Conservation (phyloP, 305 asterid genomes). For the Solanum hybrid region DNA sequence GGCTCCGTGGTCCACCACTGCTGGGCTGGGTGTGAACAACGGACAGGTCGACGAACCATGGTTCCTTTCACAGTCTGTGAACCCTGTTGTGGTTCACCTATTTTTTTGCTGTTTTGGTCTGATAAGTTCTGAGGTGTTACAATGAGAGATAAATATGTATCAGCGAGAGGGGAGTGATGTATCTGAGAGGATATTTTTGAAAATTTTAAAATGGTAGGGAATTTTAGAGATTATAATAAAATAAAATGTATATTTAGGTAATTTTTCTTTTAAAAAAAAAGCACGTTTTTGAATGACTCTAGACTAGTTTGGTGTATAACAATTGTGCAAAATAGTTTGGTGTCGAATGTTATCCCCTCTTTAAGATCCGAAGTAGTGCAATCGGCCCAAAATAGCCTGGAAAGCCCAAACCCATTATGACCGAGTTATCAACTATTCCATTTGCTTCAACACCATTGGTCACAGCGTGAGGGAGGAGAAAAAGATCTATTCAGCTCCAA, state of each 20-base stretch:
- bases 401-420: neutral
- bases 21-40: too few relatives aligned
- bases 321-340: neutral
- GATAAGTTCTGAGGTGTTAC: too few relatives aligned
- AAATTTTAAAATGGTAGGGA: neutral
- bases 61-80: too few relatives aligned
- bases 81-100: too few relatives aligned
- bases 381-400: neutral
- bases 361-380: neutral
- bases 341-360: neutral
- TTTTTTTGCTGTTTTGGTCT: too few relatives aligned
- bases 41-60: too few relatives aligned
- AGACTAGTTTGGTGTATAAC: neutral
- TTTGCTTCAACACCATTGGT: neutral
- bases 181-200: neutral
- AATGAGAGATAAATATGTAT: neutral
- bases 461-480: neutral
- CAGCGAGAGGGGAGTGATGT: neutral
- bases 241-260: neutral
- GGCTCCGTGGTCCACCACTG: too few relatives aligned
- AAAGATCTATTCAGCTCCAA: neutral
- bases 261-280: too few relatives aligned
- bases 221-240: too few relatives aligned
- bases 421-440: neutral
- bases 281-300: neutral